Base-by-base conservation (phyloP, 805 yeast species). In the Candida coleopterorum region DNA sequence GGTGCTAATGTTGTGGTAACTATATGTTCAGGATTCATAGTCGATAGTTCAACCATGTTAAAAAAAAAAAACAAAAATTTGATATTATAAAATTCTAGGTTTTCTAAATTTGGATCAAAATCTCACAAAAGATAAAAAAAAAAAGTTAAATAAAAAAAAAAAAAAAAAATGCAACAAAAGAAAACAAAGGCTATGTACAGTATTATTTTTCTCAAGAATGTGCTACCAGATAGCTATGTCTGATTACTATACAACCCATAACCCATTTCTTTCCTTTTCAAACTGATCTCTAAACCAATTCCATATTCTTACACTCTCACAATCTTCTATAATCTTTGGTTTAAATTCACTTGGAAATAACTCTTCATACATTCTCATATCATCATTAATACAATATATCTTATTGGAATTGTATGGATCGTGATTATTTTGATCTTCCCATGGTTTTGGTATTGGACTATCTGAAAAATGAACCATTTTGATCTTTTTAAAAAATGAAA, bases 401-500 rank as follows among this genome's bases (percentile, higher is more conserved):
- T 55, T 53, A 30, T 43, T 44, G n/a, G 39, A 20, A 34, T 54
- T 56, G 38, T 60, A 60, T 23, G 49, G 47, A 8, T 39, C 53
- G 9, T 23, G 20, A 25, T 51, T 44, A 33, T 52, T 45, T 32
- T 56, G 54, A 29, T 56, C 55, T 27, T 49, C 50, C 87, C 87
- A 80, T 4, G 86, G 87, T 48, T 81, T 80, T 0, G 79, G 76
- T 6, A 79, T 54, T 5, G 87, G 87, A 24, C 70, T 68, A 49
- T 81, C 88, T 3, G 82, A 74, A 52, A 75, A 81, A 51, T 81
- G 88, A 20, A 79, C 52, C 37, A 76, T 60, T 47, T 69, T 72
- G 4, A 70, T 53, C 9, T 60, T 52, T 6, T 48, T 42, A 6
- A 58, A 41, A 10, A 55, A 47, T 16, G 48, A 25, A 5, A 30